Evolutionary conservation across 1,284 basidiomycete genomes (phyloP), one percentile per base, ranked within the genome.

Genomic region (Porodaedalea pini): DNA sequence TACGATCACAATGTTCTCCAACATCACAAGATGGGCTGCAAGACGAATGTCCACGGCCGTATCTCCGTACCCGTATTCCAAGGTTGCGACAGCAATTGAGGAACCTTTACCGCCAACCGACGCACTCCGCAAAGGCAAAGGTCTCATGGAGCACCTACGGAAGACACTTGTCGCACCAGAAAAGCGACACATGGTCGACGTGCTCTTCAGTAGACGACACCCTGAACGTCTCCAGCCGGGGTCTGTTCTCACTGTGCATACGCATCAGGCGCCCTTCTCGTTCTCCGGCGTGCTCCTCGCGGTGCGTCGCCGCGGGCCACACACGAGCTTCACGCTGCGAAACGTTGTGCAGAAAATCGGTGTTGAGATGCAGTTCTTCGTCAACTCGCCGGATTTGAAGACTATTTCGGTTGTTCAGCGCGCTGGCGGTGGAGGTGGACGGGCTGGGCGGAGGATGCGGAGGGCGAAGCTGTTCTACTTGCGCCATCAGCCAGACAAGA

Each of bases 311-410:
- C 81, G 89, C 44, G 94, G 94, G 0, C 78, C 83, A 27, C 90
- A 92, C 72, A 93, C 92, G 23, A 86, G 83, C 34, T 91, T 97
- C 68, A 77, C 85, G 50, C 72, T 97, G 51, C 81, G 94, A 61
- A 97, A 96, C 73, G 81, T 96, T 64, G 81, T 97, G 58, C 89
- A 92, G 66, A 80, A 90, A 63, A 91, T 88, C 8, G 94, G 93
- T 15, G 87, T 95, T 36, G 94, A 97, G 76, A 88, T 92, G 86
- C 88, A 87, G 67, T 91, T 92, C 74, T 92, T 87, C 68, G 83
- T 88, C 61, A 85, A 83, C 68, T 89, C 86, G 52, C 94, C 94
- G 29, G 81, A 90, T 69, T 69, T 97, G 71, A 93, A 92, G 77
- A 84, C 88, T 58, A 88, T 97, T 71, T 86, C 85, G 72, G 75